phyloP scores from a whole-genome alignment of 1,284 basidiomycete genomes.

The Trametes polyzona region DNA sequence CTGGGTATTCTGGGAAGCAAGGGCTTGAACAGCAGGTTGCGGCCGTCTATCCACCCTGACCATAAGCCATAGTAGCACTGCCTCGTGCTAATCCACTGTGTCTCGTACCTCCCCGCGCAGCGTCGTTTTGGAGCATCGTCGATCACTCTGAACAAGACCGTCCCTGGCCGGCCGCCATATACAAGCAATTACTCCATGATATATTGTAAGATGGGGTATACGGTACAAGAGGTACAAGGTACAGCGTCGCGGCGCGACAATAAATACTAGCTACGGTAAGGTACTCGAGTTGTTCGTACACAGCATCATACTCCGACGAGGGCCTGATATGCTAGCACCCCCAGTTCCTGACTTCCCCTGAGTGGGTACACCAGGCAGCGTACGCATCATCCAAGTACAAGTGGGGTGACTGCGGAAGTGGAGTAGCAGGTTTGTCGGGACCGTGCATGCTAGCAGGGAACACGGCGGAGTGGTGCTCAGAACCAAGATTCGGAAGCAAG shows the following conservation, averaged over 20 bases:
- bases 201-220: background rate
- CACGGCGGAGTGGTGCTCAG: no score
- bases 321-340: no score
- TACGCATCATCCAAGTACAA: no score
- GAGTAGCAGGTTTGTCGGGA: no score
- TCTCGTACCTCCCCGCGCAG: no score
- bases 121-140: background rate
- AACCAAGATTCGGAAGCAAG: no score
- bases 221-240: background rate
- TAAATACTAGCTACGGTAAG: conserved; percentile 7
- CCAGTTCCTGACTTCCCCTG: no score
- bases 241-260: conserved; percentile 3
- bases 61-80: background rate
- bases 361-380: no score
- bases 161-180: background rate
- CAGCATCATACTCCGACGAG: background rate
- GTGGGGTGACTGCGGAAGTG: no score
- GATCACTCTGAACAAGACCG: background rate
- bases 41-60: background rate
- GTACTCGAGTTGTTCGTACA: background rate
- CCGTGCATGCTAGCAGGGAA: no score
- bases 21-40: background rate
- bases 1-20: background rate
- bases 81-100: background rate
- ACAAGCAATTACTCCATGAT: background rate